Evolutionary conservation across 2,329 filamentous ascomycete genomes (phyloP).

Genomic region (Mariannaea sp.): DNA sequence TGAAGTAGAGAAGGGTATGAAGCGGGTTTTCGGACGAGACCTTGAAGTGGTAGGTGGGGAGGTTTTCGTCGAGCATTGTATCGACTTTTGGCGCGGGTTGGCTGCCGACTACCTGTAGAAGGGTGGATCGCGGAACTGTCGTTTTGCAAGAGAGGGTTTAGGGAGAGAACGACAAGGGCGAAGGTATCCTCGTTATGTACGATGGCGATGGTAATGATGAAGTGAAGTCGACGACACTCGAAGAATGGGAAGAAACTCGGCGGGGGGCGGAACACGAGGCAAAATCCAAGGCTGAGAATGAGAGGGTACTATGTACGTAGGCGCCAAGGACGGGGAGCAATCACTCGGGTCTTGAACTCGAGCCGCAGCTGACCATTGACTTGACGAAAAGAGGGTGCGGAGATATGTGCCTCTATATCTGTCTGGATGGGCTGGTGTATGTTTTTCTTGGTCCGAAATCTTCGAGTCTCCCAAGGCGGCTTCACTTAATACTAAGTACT

Average conservation of each 20-base stretch:
- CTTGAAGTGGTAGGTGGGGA: conserved; percentile 72
- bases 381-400: too few species aligned
- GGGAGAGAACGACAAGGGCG: background rate
- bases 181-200: conserved; percentile 8
- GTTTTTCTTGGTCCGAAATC: too few species aligned
- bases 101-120: conserved; percentile 4
- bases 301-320: too few species aligned
- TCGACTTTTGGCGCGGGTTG: conserved; percentile 5
- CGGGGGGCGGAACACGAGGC: conserved; percentile 17
- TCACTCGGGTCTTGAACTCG: conserved; percentile 11
- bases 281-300: background rate
- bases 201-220: too few species aligned
- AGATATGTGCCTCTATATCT: too few species aligned
- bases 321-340: too few species aligned
- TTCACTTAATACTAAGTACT: too few species aligned
- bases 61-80: conserved; percentile 87
- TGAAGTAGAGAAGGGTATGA: conserved; percentile 62
- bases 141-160: too few species aligned
- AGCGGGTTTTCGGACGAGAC: conserved; percentile 57
- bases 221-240: conserved; percentile 4
- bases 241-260: background rate
- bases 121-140: too few species aligned
- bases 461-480: too few species aligned
- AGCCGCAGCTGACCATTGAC: too few species aligned
- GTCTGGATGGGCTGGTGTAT: too few species aligned